Conservation (phyloP, 306 rosid species). For the Vachellia collinsii region DNA sequence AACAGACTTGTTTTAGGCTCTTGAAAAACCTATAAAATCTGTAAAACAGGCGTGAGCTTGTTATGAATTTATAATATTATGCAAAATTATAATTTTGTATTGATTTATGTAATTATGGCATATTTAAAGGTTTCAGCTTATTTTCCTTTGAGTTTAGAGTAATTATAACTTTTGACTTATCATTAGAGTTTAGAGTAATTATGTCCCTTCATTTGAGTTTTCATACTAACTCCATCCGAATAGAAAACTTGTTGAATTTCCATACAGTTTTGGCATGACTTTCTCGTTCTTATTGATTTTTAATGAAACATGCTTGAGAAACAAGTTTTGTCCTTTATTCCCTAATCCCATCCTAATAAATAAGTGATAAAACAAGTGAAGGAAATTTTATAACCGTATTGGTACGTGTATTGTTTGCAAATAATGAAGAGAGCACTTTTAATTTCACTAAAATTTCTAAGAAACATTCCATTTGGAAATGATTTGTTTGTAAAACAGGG, state of each 20-base stretch:
- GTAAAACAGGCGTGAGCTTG: too few species aligned
- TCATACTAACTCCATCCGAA: neutral
- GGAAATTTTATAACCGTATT: neutral
- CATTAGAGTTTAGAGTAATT: too few species aligned
- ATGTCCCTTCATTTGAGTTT: too few species aligned
- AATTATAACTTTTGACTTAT: too few species aligned
- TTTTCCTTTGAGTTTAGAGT: too few species aligned
- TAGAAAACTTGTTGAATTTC: neutral
- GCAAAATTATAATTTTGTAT: too few species aligned
- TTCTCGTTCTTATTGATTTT: neutral
- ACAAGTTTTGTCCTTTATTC: neutral
- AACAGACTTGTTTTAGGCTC: too few species aligned
- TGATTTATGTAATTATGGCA: too few species aligned
- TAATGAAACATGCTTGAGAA: neutral
- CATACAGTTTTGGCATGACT: neutral
- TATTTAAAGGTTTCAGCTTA: too few species aligned
- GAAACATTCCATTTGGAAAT: neutral
- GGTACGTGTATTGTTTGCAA: neutral
- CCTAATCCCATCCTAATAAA: neutral
- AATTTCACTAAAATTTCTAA: neutral
- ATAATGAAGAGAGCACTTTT: neutral
- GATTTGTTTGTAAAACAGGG: neutral
- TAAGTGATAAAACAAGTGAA: neutral
- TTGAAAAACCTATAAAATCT: too few species aligned
- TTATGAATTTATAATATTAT: too few species aligned